phyloP scores from a whole-genome alignment of 176 grass and related monocot species.

The Carex littledalei region DNA sequence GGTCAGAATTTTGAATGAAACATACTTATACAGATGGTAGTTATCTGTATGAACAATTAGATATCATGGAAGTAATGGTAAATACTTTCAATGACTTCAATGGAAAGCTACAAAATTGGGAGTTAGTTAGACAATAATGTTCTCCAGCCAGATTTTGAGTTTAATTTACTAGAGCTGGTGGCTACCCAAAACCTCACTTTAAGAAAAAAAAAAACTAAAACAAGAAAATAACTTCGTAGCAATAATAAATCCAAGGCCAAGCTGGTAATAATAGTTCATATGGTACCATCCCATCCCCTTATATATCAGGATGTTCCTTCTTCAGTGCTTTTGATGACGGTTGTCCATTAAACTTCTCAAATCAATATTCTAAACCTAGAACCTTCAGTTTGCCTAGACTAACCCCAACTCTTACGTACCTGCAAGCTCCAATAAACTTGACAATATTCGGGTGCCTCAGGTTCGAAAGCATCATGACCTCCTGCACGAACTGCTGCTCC shows the following conservation, averaged over 20 bases:
- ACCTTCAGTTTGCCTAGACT: background rate
- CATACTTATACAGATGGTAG: background rate
- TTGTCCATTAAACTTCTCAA: background rate
- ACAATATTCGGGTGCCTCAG: constrained; percentile 90
- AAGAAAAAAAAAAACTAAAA: background rate
- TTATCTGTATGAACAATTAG: background rate
- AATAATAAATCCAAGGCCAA: background rate
- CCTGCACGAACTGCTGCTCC: constrained; percentile 98
- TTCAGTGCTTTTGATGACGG: constrained; percentile 1
- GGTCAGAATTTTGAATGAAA: constrained; percentile 1
- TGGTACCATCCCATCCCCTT: background rate
- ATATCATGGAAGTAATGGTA: background rate
- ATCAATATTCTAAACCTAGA: background rate
- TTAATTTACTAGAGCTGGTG: background rate
- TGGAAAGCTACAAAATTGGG: background rate
- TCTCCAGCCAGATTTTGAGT: background rate
- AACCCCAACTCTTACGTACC: background rate
- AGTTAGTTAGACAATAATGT: background rate
- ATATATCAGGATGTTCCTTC: background rate
- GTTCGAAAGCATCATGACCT: constrained; percentile 93
- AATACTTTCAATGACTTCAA: background rate
- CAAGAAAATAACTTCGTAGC: background rate
- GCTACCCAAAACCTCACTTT: background rate
- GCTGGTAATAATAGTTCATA: background rate
- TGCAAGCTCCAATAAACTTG: constrained; percentile 89